These are phyloP conservation scores for Colletotrichum liriopes DNA, from an alignment of 2,329 filamentous ascomycete genomes.

Conservation along the genomic window DNA sequence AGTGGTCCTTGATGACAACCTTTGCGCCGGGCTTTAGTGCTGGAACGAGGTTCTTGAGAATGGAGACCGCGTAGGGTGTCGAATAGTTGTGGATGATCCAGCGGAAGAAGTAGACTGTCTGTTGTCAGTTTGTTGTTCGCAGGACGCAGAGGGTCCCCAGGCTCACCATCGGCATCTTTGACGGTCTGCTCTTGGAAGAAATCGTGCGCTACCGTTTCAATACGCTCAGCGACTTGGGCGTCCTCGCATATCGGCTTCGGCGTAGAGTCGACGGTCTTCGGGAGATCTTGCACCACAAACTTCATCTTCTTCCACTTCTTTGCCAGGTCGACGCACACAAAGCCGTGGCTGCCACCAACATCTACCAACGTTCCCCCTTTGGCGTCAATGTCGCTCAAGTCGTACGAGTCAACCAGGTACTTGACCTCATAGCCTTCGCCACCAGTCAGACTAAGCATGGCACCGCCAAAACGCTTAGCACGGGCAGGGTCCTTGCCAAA, in stretches of 20 bases:
- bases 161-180: slow-evolving; percentile 49
- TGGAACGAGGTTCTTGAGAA: slow-evolving; percentile 54
- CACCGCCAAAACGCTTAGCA: slow-evolving; percentile 67
- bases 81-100: slow-evolving; percentile 64
- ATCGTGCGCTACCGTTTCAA: slow-evolving; percentile 44
- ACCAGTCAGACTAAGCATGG: slow-evolving; percentile 69
- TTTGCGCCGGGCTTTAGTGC: slow-evolving; percentile 55
- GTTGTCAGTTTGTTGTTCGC: neutral
- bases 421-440: slow-evolving; percentile 71
- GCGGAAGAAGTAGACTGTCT: slow-evolving; percentile 59
- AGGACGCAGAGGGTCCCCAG: too few relatives aligned
- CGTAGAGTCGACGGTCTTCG: slow-evolving; percentile 41
- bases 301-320: slow-evolving; percentile 58
- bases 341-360: slow-evolving; percentile 72
- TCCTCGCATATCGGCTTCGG: slow-evolving; percentile 39
- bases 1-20: slow-evolving; percentile 49
- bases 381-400: slow-evolving; percentile 64
- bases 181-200: slow-evolving; percentile 44
- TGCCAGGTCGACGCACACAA: slow-evolving; percentile 70
- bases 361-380: slow-evolving; percentile 68
- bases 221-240: slow-evolving; percentile 35
- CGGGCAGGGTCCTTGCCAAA: slow-evolving; percentile 64
- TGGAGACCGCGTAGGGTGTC: slow-evolving; percentile 52
- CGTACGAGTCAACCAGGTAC: slow-evolving; percentile 69
- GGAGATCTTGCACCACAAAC: slow-evolving; percentile 53